Percentiles rank a stretch among this genome's conserved stretches.
Conservation (phyloP, 1,139 yeast species). For the Arxiozyma bovina region DNA sequence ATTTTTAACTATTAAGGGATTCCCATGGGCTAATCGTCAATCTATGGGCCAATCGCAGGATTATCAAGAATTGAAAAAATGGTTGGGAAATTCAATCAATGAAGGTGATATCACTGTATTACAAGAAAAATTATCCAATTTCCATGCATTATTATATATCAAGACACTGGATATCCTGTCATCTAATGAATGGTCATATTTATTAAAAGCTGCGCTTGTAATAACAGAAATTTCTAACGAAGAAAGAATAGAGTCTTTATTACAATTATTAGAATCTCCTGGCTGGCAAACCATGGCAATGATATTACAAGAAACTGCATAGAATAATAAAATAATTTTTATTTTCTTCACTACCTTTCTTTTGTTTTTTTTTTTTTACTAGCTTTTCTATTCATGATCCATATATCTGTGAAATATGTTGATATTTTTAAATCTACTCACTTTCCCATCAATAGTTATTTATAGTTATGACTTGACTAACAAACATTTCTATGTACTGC, state of each 20-base stretch:
- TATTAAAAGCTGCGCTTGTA: conserved; percentile 37
- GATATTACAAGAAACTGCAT: conserved; percentile 28
- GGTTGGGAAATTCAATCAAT: conserved; percentile 37
- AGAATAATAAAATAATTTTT: neutral
- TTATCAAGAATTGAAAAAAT: conserved; percentile 40
- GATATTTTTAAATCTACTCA: neutral
- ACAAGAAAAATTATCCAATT: conserved; percentile 47
- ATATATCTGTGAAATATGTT: too few relatives aligned
- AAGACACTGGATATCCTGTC: conserved; percentile 45
- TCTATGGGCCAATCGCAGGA: conserved; percentile 69
- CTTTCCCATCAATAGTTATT: neutral
- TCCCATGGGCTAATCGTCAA: conserved; percentile 73
- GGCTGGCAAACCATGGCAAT: conserved; percentile 32
- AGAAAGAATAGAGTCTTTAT: conserved; percentile 35
- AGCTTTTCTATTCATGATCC: too few relatives aligned
- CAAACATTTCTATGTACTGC: too few relatives aligned
- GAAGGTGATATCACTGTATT: conserved; percentile 29
- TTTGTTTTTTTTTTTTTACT: neutral
- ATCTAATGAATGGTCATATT: conserved; percentile 41
- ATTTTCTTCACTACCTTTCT: neutral
- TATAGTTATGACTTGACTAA: neutral
- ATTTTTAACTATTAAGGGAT: conserved; percentile 38
- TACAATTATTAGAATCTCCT: conserved; percentile 36
- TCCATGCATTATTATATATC: conserved; percentile 64
- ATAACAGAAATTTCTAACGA: conserved; percentile 20